Percentiles rank a stretch among this genome's conserved stretches.
Conservation (phyloP, 306 rosid species). For the barrel medic (Medicago truncatula) region DNA sequence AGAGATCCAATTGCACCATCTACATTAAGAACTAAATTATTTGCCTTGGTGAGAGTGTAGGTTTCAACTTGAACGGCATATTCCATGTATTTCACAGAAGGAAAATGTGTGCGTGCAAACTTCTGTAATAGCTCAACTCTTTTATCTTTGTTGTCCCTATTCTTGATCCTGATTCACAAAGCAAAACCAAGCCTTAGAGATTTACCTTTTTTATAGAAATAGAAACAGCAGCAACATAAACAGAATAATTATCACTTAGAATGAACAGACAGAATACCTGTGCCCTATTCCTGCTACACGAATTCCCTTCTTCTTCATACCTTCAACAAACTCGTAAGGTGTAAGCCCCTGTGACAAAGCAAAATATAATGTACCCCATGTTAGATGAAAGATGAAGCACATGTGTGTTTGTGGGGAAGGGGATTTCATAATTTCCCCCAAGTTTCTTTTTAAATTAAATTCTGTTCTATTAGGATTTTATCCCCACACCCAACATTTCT, state of each 20-base stretch:
- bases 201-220: conserved; percentile 12
- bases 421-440: conserved; percentile 2
- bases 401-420: not conserved
- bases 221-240: conserved; percentile 32
- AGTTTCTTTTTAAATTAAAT: conserved; percentile 8
- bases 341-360: conserved; percentile 76
- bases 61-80: conserved; percentile 93
- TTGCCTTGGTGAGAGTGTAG: conserved; percentile 95
- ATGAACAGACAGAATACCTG: conserved; percentile 56
- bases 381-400: conserved; percentile 35
- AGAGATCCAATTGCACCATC: conserved; percentile 98
- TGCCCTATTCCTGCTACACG: conserved; percentile 99
- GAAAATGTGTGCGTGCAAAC: conserved; percentile 91
- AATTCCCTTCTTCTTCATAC: conserved; percentile 97
- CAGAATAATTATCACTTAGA: conserved; percentile 20
- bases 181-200: conserved; percentile 41
- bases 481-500: not conserved
- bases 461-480: conserved; percentile 12
- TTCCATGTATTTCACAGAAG: conserved; percentile 97
- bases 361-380: conserved; percentile 31
- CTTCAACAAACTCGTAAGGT: conserved; percentile 93
- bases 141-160: conserved; percentile 95
- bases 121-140: conserved; percentile 93
- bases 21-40: conserved; percentile 92
- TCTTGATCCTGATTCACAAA: conserved; percentile 81